Base-by-base conservation (phyloP, 1,139 yeast species). In the Magnusiomyces suaveolens region DNA sequence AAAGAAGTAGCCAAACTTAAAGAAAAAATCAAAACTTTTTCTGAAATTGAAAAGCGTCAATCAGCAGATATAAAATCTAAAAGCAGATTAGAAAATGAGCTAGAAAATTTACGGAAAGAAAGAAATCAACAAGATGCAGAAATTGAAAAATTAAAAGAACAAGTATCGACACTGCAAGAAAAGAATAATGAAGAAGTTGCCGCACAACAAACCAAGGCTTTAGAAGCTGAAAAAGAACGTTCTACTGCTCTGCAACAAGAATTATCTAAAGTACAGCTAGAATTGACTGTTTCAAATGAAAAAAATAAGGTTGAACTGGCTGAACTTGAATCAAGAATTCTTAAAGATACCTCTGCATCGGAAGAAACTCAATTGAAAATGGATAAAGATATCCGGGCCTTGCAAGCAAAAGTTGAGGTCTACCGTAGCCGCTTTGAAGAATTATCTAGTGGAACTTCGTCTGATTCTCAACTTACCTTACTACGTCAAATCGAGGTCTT, bases 401-500 rank as follows among this genome's bases (percentile, higher is more conserved):
- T 76, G 29, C 80, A 77, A 59, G 70, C 71, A 1, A 67, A 68
- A 33, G 67, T 74, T 6, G 81, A 78, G 63, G 69, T 72, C 54
- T 63, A 70, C 52, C 66, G 81, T 18, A 68, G 75, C 1, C 66
- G 70, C 52, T 60, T 73, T 18, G 81, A 77, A 56, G 72, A 70
- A 57, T 59, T 65, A 6, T 55, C 63, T 2, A 58, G 63, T 8
- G 66, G 64, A 2, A 51, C 54, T 3, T 56, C 23, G 18, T 21
- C 60, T 14, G 2, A 77, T 71, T 32, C 78, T 72, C 55, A 48
- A 12, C 65, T 63, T 20, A 65, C 64, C 39, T 56, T 69, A 21
- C 59, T 70, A 39, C 65, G 70, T 12, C 72, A 77, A 51, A 75
- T 80, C 58, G 85, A 81, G 54, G 73, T 76, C 18, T 66, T 86